Base-by-base conservation (phyloP, 2,329 filamentous ascomycete genomes). In the Fusarium tanahbumbuense region DNA sequence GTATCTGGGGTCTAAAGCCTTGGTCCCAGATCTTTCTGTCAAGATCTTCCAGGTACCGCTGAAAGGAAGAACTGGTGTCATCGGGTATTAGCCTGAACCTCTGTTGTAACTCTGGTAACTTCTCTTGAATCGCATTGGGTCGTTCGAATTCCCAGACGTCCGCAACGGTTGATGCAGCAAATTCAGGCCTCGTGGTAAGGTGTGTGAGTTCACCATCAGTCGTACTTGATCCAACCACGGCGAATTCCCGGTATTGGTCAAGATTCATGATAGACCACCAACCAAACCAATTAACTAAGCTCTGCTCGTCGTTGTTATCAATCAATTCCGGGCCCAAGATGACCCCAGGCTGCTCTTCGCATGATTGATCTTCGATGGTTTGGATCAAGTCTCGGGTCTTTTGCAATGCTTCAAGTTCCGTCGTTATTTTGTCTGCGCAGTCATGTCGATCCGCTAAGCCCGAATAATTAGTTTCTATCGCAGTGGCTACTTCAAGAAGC, bases 261-360 rank as follows among this genome's bases (percentile, higher is more conserved):
- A 87, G 73, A 30, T 84, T 83, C 58, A 76, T 64, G 32, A 81
- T 78, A 1, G 87, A 81, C 88, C 88, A 91, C 76, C 82, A 86
- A 2, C 85, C 87, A 74, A 89, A 91, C 85, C 87, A 90, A 66
- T 89, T 87, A 12, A 90, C 83, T 28, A 91, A 78, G 60, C 85
- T 88, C 72, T 89, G 86, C 73, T 91, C 89, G 64, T 91, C 88
- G 57, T 87, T 86, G 1, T 83, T 80, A 58, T 89, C 84, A 47
- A 91, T 86, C 3, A 68, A 76, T 6, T 79, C 71, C 16, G 83
- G 82, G 0, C 84, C 85, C 73, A 82, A 84, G 3, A 85, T 74
- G 8, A 89, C 71, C 6, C 82, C 64, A 41, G 27, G 61, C 30
- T 34, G 28, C 10, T 61, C 53, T 16, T 68, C 70, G 25, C 71